Evolutionary conservation across 352 stramenopile species (phyloP), one percentile per base, ranked within the genome.

Genomic region (Pythium scleroteichum): DNA sequence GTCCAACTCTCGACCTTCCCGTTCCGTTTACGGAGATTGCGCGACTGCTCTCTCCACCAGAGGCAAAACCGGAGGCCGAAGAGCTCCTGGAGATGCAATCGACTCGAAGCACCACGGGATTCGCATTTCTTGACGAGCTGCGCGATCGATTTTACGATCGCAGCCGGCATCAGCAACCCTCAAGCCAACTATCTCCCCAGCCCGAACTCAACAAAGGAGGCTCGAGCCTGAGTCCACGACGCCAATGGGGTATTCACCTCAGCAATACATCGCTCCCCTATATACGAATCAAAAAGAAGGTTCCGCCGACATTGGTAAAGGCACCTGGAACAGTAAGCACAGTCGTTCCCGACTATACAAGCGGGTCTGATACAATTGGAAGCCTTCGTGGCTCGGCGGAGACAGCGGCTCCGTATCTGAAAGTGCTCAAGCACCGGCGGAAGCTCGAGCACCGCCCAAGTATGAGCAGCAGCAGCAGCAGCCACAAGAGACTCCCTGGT

Each of bases 201-300:
- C 6, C 22, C 10, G 14, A 33, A 16, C 14, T 17, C 13, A 54
- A 20, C 50, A 58, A 58, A 23, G 29, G 29, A 5, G 29, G 29
- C 29, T 49, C 29, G 12, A 46, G 17, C 20, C 27, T 14, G n/a
- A 71, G 64, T 48, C 64, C 64, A 41, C 64, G 59, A 20, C 59
- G 76, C 39, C 67, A 85, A 41, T 89, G 82, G 82, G 76, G 78
- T 0, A 53, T 90, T 20, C 73, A 82, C 42, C 57, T 90, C 35
- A 78, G 76, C 50, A 88, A 83, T 62, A 54, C 72, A 9, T 65
- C 79, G 17, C 59, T 93, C 8, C 82, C 82, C 2, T 87, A 86
- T 64, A 89, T 93, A 47, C 83, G 79, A 8, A 52, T 79, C 48
- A 88, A 87, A 62, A 90, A 90, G 59, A 87, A 85, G 38, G 14